Evolutionary conservation across 805 yeast genomes (phyloP), one percentile per base, ranked within the genome.

Genomic region (Cyberlindnera sargentensis): DNA sequence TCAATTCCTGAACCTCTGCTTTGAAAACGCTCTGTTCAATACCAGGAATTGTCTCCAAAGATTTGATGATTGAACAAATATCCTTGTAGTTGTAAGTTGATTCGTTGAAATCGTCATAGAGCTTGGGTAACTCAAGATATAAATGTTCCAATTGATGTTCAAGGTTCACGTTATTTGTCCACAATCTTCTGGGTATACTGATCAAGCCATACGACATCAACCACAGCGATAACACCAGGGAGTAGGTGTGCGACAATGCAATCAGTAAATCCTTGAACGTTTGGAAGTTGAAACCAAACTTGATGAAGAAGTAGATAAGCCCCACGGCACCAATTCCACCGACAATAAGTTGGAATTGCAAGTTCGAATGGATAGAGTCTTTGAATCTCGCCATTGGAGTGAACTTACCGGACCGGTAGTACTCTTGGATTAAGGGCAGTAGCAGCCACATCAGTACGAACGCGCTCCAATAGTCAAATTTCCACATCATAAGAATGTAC

Each of bases 171-270:
- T 56, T 73, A 58, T 73, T 60, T 47, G 65, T 44, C 49, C 64
- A 55, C 4, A 57, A 48, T 42, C 66, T 60, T 45, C 84, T 70
- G 0, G 95, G 95, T 2, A 85, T 68, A 36, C 73, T 71, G 15
- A 84, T 74, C 39, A 84, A 62, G 0, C 95, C 95, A 60, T 86
- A 90, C 3, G 91, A 85, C 84, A 87, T 79, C 45, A 87, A 65
- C 91, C 93, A 85, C 24, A 84, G 71, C 3, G 91, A 89, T 31
- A 87, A 56, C 2, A 82, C 68, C 56, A 87, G 68, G 0, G 95
- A 76, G 59, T 86, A 87, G 23, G 83, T 79, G 58, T 87, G 93
- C 1, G 93, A 77, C 8, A 84, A 54, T 0, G 93, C 90, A 47
- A 87, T 82, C 20, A 83, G 70, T 63, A 87, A 71, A 29, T 80